phyloP scores from a whole-genome alignment of 805 yeast genomes.

The Helenozyma rhizophorensis region DNA sequence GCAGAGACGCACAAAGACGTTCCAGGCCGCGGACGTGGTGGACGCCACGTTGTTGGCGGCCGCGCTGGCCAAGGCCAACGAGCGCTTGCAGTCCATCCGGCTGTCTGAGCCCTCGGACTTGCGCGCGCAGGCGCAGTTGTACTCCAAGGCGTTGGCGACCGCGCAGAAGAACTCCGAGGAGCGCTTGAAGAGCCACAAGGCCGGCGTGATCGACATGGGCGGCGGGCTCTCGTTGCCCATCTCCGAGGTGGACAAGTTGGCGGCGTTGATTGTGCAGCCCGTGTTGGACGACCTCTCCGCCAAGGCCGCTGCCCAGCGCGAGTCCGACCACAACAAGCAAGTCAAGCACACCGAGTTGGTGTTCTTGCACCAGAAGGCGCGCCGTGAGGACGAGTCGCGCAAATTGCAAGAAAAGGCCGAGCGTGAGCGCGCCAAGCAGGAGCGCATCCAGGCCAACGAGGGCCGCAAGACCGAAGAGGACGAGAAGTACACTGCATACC shows the following conservation, averaged over 20 bases:
- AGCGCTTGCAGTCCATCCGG: conserved; percentile 30
- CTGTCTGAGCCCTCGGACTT: conserved; percentile 26
- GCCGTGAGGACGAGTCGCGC: conserved; percentile 20
- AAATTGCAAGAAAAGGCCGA: conserved; percentile 31
- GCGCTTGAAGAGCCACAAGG: conserved; percentile 47
- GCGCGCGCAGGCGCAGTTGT: conserved; percentile 49
- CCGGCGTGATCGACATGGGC: conserved; percentile 66
- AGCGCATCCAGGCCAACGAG: conserved; percentile 29
- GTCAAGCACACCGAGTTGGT: conserved; percentile 32
- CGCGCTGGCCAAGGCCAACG: conserved; percentile 45
- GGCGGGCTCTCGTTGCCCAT: conserved; percentile 80
- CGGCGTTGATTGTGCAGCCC: conserved; percentile 76
- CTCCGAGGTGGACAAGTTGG: conserved; percentile 74
- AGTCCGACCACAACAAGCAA: conserved; percentile 35
- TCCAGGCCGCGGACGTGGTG: conserved; percentile 40
- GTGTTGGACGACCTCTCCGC: conserved; percentile 68
- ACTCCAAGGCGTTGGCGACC: conserved; percentile 68
- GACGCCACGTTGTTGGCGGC: conserved; percentile 47
- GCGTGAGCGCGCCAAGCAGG: conserved; percentile 32
- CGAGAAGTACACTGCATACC: conserved; percentile 23
- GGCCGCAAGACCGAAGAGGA: conserved; percentile 30
- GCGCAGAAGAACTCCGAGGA: conserved; percentile 67
- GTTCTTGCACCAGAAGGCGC: conserved; percentile 26
- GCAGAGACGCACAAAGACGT: conserved; percentile 27
- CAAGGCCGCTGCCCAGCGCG: conserved; percentile 69